These are phyloP conservation scores for Gastrolobium bilobum DNA, from an alignment of 306 rosid species.

Conservation along the genomic window DNA sequence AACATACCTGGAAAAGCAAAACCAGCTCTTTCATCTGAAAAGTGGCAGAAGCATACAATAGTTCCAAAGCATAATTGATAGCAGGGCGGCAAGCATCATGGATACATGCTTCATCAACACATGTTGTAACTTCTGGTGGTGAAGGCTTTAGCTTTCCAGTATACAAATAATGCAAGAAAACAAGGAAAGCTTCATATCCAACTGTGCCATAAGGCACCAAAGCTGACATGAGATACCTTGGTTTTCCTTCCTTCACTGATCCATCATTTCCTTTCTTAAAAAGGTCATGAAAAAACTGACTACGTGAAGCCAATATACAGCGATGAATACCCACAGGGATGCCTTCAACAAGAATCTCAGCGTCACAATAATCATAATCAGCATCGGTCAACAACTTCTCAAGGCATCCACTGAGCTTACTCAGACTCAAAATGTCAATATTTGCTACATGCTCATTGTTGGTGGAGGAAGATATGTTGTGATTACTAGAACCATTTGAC, in stretches of 20 bases:
- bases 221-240: slow-evolving; percentile 73
- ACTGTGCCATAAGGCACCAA: slow-evolving; percentile 73
- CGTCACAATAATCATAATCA: slow-evolving; percentile 78
- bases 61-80: slow-evolving; percentile 80
- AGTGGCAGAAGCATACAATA: slow-evolving; percentile 87
- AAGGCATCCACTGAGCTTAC: slow-evolving; percentile 81
- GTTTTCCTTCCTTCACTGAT: slow-evolving; percentile 66
- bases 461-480: slow-evolving; percentile 57
- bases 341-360: slow-evolving; percentile 80
- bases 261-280: slow-evolving; percentile 67
- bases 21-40: slow-evolving; percentile 92
- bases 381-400: slow-evolving; percentile 73
- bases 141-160: slow-evolving; percentile 84
- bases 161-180: slow-evolving; percentile 82
- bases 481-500: slow-evolving; percentile 73
- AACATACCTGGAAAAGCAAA: slow-evolving; percentile 77
- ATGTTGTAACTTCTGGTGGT: slow-evolving; percentile 79
- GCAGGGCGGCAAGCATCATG: slow-evolving; percentile 94
- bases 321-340: slow-evolving; percentile 73
- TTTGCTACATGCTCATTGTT: slow-evolving; percentile 55
- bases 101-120: slow-evolving; percentile 78
- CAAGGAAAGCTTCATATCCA: slow-evolving; percentile 78
- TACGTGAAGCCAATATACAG: slow-evolving; percentile 81
- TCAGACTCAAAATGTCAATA: slow-evolving; percentile 71
- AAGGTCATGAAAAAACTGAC: slow-evolving; percentile 79